phyloP scores from a whole-genome alignment of 1,284 basidiomycete genomes.

The Phellopilus nigrolimitatus region DNA sequence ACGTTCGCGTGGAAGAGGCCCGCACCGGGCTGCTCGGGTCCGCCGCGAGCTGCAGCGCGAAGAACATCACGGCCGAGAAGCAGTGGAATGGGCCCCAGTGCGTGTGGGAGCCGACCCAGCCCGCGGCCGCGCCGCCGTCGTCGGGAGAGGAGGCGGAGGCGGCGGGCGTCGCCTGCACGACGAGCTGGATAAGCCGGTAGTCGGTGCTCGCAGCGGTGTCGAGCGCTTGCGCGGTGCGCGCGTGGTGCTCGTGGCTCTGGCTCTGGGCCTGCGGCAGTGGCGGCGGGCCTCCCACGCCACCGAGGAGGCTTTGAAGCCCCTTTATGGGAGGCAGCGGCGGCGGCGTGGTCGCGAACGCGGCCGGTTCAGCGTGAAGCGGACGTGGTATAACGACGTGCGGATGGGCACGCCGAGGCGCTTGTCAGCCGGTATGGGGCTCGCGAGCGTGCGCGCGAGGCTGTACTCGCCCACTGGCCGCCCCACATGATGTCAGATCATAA shows the following conservation, averaged over 20 bases:
- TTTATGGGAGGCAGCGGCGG: constrained; percentile 2
- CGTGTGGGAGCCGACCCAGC: constrained; percentile 75
- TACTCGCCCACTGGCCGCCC: constrained; percentile 56
- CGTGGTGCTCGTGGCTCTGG: constrained; percentile 31
- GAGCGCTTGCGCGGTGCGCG: constrained; percentile 52
- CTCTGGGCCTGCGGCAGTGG: constrained; percentile 11
- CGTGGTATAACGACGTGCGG: constrained; percentile 69
- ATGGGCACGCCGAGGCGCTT: constrained; percentile 66
- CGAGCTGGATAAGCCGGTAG: constrained; percentile 69
- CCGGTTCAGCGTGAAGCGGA: constrained; percentile 75
- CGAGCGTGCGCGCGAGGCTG: constrained; percentile 60
- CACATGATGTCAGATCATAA: not conserved
- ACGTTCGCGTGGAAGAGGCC: constrained; percentile 68
- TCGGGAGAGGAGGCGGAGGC: no score
- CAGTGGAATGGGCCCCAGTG: constrained; percentile 78
- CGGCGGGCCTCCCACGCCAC: not conserved
- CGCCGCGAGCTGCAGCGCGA: constrained; percentile 76
- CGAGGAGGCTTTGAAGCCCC: no score
- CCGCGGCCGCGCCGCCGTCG: constrained; percentile 58
- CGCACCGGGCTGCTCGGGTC: constrained; percentile 70
- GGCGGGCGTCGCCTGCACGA: constrained; percentile 64
- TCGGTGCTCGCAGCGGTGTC: constrained; percentile 70
- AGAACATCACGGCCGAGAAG: constrained; percentile 82
- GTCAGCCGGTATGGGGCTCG: constrained; percentile 45
- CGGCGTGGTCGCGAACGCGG: constrained; percentile 36